Evolutionary conservation across 2,329 filamentous ascomycete genomes (phyloP).

Genomic region (Bipolaris cookei): DNA sequence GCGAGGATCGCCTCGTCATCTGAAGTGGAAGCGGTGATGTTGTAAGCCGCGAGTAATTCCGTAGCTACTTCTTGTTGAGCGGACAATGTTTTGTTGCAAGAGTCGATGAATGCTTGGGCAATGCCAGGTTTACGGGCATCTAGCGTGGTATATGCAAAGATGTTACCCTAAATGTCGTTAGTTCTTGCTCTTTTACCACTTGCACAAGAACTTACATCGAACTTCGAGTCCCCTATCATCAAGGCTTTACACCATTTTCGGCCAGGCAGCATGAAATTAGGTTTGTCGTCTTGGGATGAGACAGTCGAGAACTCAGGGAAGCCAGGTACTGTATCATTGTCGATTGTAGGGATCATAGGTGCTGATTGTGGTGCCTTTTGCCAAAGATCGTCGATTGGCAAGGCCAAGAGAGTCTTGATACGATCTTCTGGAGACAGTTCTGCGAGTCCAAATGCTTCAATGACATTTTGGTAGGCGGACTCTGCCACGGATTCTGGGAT

Average conservation of each 20-base stretch:
- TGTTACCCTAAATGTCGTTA: constrained; percentile 28
- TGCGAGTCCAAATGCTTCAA: constrained; percentile 51
- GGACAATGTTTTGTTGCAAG: constrained; percentile 39
- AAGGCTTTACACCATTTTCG: constrained; percentile 56
- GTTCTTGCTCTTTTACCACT: not conserved
- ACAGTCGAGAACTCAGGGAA: constrained; percentile 35
- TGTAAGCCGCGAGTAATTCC: constrained; percentile 50
- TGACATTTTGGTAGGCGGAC: constrained; percentile 50
- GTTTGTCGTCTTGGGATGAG: constrained; percentile 33
- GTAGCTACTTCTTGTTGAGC: constrained; percentile 29
- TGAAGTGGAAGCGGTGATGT: constrained; percentile 42
- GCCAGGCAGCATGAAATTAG: constrained; percentile 44
- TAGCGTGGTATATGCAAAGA: constrained; percentile 34
- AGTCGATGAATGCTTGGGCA: constrained; percentile 45
- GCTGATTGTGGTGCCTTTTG: constrained; percentile 49
- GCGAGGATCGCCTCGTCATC: constrained; percentile 53
- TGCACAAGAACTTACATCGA: constrained; percentile 49
- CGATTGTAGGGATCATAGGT: constrained; percentile 49
- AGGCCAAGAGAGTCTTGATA: constrained; percentile 50
- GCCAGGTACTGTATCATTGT: constrained; percentile 52
- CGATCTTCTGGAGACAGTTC: constrained; percentile 49
- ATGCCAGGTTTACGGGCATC: constrained; percentile 38
- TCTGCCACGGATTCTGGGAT: constrained; percentile 51
- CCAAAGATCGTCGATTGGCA: constrained; percentile 53
- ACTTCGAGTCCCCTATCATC: constrained; percentile 57